Percentiles rank a stretch among this genome's conserved stretches.
phyloP scores from a whole-genome alignment of 345 rosid genomes.

The Draba incana region DNA sequence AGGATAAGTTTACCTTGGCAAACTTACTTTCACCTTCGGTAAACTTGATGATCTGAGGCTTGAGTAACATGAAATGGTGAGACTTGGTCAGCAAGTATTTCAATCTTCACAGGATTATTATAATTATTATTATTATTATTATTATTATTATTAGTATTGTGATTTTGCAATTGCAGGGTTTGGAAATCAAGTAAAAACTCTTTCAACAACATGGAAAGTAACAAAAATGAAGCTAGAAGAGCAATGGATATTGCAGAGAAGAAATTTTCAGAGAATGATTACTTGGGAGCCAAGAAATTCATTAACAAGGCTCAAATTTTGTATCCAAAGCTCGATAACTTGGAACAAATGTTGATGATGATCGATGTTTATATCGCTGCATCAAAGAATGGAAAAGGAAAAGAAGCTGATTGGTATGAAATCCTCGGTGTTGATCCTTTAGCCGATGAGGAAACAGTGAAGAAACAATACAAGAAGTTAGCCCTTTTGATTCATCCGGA shows the following conservation, averaged over 20 bases:
- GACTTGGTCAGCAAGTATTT: too few species aligned
- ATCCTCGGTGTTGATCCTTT: conserved; percentile 60
- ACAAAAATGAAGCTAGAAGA: conserved; percentile 24
- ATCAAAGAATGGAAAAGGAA: conserved; percentile 25
- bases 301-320: background rate
- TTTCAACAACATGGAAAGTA: conserved; percentile 46
- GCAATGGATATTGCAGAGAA: conserved; percentile 15
- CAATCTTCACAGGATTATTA: too few species aligned
- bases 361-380: conserved; percentile 18
- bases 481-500: conserved; percentile 70
- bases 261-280: conserved; percentile 14
- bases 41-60: too few species aligned
- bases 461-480: conserved; percentile 65
- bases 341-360: conserved; percentile 5
- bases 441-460: conserved; percentile 63
- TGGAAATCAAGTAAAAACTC: background rate
- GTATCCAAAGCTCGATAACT: conserved; percentile 40
- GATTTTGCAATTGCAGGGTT: too few species aligned
- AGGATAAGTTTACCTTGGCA: too few species aligned
- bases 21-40: too few species aligned
- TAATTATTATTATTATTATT: too few species aligned
- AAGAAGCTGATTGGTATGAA: conserved; percentile 68
- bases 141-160: too few species aligned
- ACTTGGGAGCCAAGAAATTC: background rate
- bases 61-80: too few species aligned